Base-by-base conservation (phyloP, 2,329 filamentous ascomycete species). In the Fonsecaea pugnacius region DNA sequence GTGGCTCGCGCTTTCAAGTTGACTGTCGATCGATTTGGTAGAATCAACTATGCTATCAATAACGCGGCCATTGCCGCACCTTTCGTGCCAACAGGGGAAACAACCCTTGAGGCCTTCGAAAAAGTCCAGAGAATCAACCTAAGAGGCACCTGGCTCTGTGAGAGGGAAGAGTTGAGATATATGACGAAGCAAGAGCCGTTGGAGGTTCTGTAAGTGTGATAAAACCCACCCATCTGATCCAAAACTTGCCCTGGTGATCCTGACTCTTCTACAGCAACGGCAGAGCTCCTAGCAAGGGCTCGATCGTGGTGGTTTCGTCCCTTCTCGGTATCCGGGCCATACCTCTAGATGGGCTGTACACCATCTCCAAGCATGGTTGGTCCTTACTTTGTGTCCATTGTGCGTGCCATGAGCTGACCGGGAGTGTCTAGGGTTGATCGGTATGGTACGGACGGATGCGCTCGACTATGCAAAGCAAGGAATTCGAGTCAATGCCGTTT, bases 1-100 rank as follows among this genome's bases (percentile, higher is more conserved):
- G 24, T 55, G 9, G 27, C 14, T 24, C 18, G 24, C 24, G 59
- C 50, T 12, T 55, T 62, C 35, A 18, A 33, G 40, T n/a, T 9
- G 10, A 36, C 43, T 9, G 27, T 60, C 2, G 48, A 10, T 9
- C 27, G 24, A 35, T 83, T 84, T 63, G 74, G 74, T 0, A 78
- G 84, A 5, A 71, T 87, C 2, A 84, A 87, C 70, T 87, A 86
- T 70, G 80, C 79, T 0, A 81, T 86, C 12, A 84, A 83, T 63
- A 85, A 83, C 59, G 85, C 84, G 0, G 85, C 84, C 0, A 78
- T 86, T 3, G 70, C 83, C 1, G 80, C 80, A 2, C 72, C 75
- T 3, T 72, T 76, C 8, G 73, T 77, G 40, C 75, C 78, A 16
- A 80, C 81, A 0, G 69, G 78, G 33, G 83, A 86, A 53, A 83